Evolutionary conservation across 2,329 filamentous ascomycete species (phyloP).

Genomic region (Fusarium begoniae): DNA sequence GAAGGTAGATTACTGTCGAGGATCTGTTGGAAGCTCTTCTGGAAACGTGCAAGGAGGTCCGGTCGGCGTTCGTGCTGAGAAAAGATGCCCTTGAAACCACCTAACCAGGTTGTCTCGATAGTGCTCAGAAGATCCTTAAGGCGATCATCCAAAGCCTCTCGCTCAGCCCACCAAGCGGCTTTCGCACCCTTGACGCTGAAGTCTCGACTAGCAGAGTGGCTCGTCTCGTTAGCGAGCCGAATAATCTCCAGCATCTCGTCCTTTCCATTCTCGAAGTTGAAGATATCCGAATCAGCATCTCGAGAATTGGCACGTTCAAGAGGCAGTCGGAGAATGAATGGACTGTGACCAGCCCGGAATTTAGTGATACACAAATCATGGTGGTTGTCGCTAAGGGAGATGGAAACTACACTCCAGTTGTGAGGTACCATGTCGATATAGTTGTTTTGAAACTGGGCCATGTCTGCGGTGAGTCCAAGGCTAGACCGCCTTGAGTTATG

Average conservation of each 20-base stretch:
- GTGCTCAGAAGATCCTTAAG: constrained; percentile 82
- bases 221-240: constrained; percentile 80
- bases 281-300: constrained; percentile 79
- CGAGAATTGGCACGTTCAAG: constrained; percentile 83
- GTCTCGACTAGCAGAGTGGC: constrained; percentile 73
- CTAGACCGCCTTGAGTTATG: constrained; percentile 51
- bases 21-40: constrained; percentile 79
- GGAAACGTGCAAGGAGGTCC: constrained; percentile 77
- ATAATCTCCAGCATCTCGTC: constrained; percentile 86
- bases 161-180: constrained; percentile 87
- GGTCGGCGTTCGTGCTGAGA: constrained; percentile 73
- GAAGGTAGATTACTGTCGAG: constrained; percentile 89
- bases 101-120: constrained; percentile 93
- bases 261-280: constrained; percentile 83
- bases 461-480: constrained; percentile 59
- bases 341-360: constrained; percentile 76
- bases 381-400: constrained; percentile 82
- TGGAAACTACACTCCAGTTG: constrained; percentile 85
- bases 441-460: constrained; percentile 75
- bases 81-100: constrained; percentile 95
- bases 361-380: constrained; percentile 92
- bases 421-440: constrained; percentile 87
- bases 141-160: constrained; percentile 80
- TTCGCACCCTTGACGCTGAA: constrained; percentile 79
- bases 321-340: constrained; percentile 88